Evolutionary conservation across 179 eudicot species (phyloP).

Genomic region (Corrigiola litoralis): DNA sequence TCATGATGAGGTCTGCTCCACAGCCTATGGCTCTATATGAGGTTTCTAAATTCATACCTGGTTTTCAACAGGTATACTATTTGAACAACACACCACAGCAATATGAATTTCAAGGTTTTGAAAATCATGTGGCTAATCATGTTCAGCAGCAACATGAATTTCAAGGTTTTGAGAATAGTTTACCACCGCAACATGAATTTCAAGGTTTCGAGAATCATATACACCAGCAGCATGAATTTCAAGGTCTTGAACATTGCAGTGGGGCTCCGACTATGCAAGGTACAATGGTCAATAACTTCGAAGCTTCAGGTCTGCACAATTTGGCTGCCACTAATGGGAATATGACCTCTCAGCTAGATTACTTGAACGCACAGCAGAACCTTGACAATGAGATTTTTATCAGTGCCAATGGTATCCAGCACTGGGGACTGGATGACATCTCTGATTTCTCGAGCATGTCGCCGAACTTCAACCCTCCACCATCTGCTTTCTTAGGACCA

Average conservation of each 20-base stretch:
- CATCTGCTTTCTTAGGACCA: constrained; percentile 88
- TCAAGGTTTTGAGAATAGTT: constrained; percentile 12
- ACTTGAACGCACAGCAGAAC: constrained; percentile 41
- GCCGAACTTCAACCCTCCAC: constrained; percentile 58
- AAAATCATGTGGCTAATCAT: constrained; percentile 2
- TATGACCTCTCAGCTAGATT: constrained; percentile 41
- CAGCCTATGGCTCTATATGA: not conserved
- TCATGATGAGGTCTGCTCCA: not conserved
- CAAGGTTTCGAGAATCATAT: constrained; percentile 33
- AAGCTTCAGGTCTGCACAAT: constrained; percentile 36
- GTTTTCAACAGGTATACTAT: constrained; percentile 14
- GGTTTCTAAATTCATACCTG: not conserved
- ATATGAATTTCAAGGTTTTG: constrained; percentile 9
- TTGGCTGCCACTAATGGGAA: constrained; percentile 36
- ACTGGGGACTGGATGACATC: constrained; percentile 45
- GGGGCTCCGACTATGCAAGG: constrained; percentile 26
- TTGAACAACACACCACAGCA: constrained; percentile 13
- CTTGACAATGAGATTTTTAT: constrained; percentile 42
- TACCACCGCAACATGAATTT: constrained; percentile 23
- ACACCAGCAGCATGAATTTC: constrained; percentile 33
- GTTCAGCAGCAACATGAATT: constrained; percentile 14
- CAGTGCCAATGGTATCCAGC: constrained; percentile 37
- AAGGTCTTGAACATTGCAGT: constrained; percentile 48
- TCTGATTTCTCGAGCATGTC: constrained; percentile 43
- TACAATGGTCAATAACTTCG: constrained; percentile 19